Evolutionary conservation across 1,284 basidiomycete genomes (phyloP).

Genomic region (Fomitiporia mediterranea): DNA sequence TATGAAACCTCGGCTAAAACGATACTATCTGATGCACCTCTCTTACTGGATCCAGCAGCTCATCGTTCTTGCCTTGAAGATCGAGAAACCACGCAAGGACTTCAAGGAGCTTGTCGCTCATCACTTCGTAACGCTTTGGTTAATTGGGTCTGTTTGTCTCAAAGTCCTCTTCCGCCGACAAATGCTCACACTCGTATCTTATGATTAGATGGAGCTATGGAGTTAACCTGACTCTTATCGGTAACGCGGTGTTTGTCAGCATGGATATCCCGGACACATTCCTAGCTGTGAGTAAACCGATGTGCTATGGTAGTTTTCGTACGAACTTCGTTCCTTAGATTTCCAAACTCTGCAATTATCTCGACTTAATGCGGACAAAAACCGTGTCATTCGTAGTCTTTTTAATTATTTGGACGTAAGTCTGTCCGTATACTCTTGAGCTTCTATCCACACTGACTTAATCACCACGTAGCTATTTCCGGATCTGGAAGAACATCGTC

Average conservation of each 20-base stretch:
- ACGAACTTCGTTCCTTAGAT: constrained; percentile 41
- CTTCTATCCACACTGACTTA: neutral
- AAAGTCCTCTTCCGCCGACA: neutral
- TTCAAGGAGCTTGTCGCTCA: constrained; percentile 82
- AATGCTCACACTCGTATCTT: constrained; percentile 8
- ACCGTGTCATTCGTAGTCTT: constrained; percentile 65
- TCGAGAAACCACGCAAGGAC: constrained; percentile 95
- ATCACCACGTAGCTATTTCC: constrained; percentile 73
- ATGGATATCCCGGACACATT: constrained; percentile 96
- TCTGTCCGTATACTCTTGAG: constrained; percentile 25
- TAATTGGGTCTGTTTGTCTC: constrained; percentile 63
- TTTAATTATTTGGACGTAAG: constrained; percentile 78
- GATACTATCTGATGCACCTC: constrained; percentile 87
- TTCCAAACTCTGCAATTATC: constrained; percentile 85
- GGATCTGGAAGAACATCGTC: constrained; percentile 86
- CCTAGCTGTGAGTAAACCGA: constrained; percentile 67
- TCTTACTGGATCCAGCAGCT: constrained; percentile 96
- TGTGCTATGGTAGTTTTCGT: neutral
- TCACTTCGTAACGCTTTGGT: constrained; percentile 94
- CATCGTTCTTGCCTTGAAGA: constrained; percentile 75
- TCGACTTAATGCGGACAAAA: constrained; percentile 64
- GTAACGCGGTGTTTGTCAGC: constrained; percentile 90
- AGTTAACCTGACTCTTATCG: constrained; percentile 81
- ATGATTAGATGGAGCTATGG: constrained; percentile 78
- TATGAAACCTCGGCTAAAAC: constrained; percentile 83